These are phyloP conservation scores for Aegilops bicornis DNA, from an alignment of 176 grass and related monocot species.

Conservation along the genomic window DNA sequence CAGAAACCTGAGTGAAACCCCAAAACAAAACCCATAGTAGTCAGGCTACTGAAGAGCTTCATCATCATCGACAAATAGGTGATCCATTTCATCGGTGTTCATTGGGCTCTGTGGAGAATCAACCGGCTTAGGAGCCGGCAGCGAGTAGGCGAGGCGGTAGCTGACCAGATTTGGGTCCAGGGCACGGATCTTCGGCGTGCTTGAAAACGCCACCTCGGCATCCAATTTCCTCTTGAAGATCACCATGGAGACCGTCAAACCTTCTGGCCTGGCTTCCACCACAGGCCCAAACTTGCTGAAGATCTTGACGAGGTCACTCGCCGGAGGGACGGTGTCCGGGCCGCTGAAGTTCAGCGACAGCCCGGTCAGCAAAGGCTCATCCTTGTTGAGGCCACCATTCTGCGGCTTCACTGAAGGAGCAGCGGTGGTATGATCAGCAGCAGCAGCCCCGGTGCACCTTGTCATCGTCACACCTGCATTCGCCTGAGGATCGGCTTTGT, in stretches of 20 bases:
- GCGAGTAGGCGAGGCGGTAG: constrained; percentile 42
- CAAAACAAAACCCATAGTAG: not conserved
- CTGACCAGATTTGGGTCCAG: constrained; percentile 36
- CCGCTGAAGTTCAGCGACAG: constrained; percentile 48
- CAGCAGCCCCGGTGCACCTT: constrained; percentile 14
- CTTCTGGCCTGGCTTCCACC: constrained; percentile 39
- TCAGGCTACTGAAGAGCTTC: constrained; percentile 4
- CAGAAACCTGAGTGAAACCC: constrained; percentile 23
- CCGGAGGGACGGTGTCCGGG: constrained; percentile 6
- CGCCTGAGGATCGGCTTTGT: not conserved
- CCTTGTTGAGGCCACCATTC: not conserved
- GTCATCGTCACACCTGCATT: constrained; percentile 28
- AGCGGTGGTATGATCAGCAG: constrained; percentile 1
- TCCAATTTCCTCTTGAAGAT: constrained; percentile 45
- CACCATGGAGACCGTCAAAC: constrained; percentile 29
- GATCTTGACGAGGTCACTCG: constrained; percentile 35
- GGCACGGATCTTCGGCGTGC: constrained; percentile 36
- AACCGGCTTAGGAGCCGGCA: not conserved
- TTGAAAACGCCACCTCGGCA: constrained; percentile 46
- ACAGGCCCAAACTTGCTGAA: constrained; percentile 64
- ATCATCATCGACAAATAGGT: not conserved
- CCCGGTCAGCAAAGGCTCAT: constrained; percentile 17
- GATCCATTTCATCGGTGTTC: not conserved
- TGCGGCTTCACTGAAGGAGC: not conserved
- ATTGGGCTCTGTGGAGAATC: not conserved